Conservation (phyloP, 2,329 filamentous ascomycete genomes). For the Aureobasidium musti region DNA sequence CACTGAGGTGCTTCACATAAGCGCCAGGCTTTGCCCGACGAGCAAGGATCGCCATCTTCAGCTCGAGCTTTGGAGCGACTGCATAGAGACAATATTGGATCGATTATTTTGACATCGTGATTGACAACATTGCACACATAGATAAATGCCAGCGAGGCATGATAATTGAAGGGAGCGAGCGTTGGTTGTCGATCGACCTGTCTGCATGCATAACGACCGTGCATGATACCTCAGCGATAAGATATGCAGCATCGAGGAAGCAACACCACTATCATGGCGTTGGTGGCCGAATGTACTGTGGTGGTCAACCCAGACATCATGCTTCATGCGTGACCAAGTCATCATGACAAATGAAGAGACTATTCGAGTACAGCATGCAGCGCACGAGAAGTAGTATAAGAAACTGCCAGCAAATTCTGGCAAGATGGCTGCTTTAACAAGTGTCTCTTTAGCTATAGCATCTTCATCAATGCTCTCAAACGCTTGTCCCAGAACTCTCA, state of each 20-base stretch:
- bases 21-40: slow-evolving; percentile 6
- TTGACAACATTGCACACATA: not conserved
- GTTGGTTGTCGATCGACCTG: not conserved
- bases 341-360: not conserved
- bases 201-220: not conserved
- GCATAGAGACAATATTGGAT: not conserved
- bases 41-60: slow-evolving; percentile 3
- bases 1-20: not conserved
- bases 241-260: not conserved
- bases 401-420: not conserved
- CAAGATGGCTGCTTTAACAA: not conserved
- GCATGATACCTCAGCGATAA: not conserved
- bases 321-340: not conserved
- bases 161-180: not conserved
- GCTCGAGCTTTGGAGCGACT: not conserved
- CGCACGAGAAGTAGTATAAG: not conserved
- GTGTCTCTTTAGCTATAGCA: not conserved
- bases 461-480: not conserved
- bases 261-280: too few relatives aligned
- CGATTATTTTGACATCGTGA: not conserved
- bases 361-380: not conserved
- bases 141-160: slow-evolving; percentile 5
- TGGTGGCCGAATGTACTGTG: too few relatives aligned
- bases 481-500: not conserved
- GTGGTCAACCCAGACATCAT: not conserved